These are phyloP conservation scores for Gastrodia elata DNA, from an alignment of 106 monocot genomes.

Conservation along the genomic window DNA sequence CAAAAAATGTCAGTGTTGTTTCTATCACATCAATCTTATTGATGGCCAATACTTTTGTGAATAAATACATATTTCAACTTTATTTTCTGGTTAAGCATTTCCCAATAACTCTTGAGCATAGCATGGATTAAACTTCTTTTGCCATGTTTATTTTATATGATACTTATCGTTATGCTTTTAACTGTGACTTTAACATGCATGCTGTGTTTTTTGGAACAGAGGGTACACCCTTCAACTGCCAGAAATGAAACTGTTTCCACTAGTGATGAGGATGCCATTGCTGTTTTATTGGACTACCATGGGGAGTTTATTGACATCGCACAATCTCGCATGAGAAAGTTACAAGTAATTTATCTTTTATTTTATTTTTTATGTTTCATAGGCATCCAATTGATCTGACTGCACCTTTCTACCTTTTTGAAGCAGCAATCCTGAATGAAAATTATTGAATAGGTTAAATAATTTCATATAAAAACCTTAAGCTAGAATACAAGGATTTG, in stretches of 20 bases:
- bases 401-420: background rate
- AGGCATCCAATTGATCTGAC: background rate
- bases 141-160: background rate
- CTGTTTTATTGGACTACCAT: constrained; percentile 64
- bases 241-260: constrained; percentile 40
- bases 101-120: background rate
- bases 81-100: background rate
- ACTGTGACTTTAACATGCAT: background rate
- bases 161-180: background rate
- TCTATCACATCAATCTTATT: background rate
- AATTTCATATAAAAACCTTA: too few species aligned
- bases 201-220: constrained; percentile 26
- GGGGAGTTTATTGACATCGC: constrained; percentile 58
- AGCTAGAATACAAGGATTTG: too few species aligned
- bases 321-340: constrained; percentile 75
- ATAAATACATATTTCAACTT: background rate
- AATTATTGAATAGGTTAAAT: too few species aligned
- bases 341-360: constrained; percentile 48
- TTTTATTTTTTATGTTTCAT: background rate
- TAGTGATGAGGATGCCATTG: constrained; percentile 74
- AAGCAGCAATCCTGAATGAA: background rate
- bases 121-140: background rate
- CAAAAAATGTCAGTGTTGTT: background rate
- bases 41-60: background rate
- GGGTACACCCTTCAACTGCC: constrained; percentile 18